phyloP scores from a whole-genome alignment of 495 filamentous ascomycete genomes.

The Xylaria cubensis region DNA sequence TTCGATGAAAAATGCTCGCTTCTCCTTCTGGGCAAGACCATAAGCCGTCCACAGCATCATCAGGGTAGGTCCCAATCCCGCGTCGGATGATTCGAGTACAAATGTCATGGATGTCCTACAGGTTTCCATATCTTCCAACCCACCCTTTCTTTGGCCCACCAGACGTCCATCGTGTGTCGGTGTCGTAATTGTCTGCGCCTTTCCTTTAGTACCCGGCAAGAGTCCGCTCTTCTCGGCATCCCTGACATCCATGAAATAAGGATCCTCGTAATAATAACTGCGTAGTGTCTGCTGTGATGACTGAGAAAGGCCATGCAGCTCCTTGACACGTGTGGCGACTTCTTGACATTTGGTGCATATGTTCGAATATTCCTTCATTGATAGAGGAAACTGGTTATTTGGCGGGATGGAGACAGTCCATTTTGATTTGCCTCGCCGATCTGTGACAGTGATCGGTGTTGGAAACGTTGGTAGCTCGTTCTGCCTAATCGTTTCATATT shows the following conservation, averaged over 20 bases:
- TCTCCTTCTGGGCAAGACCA: conserved; percentile 72
- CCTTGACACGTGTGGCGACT: conserved; percentile 56
- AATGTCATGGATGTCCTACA: conserved; percentile 74
- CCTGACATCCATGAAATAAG: conserved; percentile 69
- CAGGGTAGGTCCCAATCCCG: conserved; percentile 71
- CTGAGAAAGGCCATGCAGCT: conserved; percentile 50
- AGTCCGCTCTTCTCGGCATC: conserved; percentile 66
- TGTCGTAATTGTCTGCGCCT: conserved; percentile 36
- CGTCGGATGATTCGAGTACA: conserved; percentile 69
- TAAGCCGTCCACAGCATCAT: conserved; percentile 80
- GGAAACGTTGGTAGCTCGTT: conserved; percentile 60
- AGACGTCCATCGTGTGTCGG: conserved; percentile 40
- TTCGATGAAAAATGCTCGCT: conserved; percentile 75
- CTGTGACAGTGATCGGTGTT: conserved; percentile 64
- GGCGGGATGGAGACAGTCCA: conserved; percentile 77
- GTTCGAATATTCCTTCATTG: conserved; percentile 61
- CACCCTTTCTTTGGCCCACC: conserved; percentile 45
- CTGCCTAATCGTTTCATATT: conserved; percentile 60
- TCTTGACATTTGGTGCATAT: conserved; percentile 66
- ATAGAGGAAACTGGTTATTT: conserved; percentile 63
- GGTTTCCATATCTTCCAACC: conserved; percentile 49
- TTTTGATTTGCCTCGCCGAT: conserved; percentile 60
- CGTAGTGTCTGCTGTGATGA: conserved; percentile 48
- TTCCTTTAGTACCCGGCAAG: conserved; percentile 49
- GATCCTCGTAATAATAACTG: conserved; percentile 64